phyloP scores from a whole-genome alignment of 495 filamentous ascomycete species.

The Hypomontagnella monticulosa region DNA sequence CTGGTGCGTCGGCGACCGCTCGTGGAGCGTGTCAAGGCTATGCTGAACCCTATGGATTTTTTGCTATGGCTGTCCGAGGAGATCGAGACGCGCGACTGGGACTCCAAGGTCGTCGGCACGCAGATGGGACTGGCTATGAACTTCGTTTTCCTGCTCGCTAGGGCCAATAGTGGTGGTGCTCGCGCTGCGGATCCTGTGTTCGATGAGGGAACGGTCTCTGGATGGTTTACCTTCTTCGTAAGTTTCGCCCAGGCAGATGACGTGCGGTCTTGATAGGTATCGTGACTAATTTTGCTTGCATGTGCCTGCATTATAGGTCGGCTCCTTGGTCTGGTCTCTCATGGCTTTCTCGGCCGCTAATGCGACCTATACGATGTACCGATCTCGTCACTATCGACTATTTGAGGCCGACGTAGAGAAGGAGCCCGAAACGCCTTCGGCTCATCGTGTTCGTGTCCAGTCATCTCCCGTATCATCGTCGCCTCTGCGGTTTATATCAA shows the following conservation, averaged over 20 bases:
- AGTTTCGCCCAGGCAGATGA: conserved; percentile 48
- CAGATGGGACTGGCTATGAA: conserved; percentile 80
- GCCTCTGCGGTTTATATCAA: conserved; percentile 78
- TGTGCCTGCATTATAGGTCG: conserved; percentile 60
- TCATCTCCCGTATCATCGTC: conserved; percentile 83
- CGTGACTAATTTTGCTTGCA: conserved; percentile 12
- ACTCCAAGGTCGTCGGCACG: conserved; percentile 78
- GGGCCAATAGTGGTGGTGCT: conserved; percentile 69
- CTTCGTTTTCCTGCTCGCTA: conserved; percentile 79
- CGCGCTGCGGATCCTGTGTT: conserved; percentile 82
- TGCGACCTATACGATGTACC: conserved; percentile 82
- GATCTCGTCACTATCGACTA: conserved; percentile 86
- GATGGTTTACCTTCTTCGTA: conserved; percentile 83
- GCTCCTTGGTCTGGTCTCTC: conserved; percentile 73
- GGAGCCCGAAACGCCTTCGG: conserved; percentile 81
- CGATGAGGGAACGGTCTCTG: conserved; percentile 68
- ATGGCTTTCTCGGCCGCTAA: conserved; percentile 73
- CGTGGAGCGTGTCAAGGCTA: conserved; percentile 75
- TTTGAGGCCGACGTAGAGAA: conserved; percentile 86
- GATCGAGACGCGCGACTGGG: conserved; percentile 87
- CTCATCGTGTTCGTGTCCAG: conserved; percentile 88
- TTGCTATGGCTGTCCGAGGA: conserved; percentile 89
- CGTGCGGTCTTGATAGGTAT: not conserved
- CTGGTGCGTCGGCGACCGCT: conserved; percentile 83
- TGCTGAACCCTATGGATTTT: conserved; percentile 88